A percentile compares a stretch with the other conserved stretches of the same genome.
These are phyloP conservation scores for Penicillium frequentans DNA, from an alignment of 2,329 filamentous ascomycete genomes.

Conservation along the genomic window DNA sequence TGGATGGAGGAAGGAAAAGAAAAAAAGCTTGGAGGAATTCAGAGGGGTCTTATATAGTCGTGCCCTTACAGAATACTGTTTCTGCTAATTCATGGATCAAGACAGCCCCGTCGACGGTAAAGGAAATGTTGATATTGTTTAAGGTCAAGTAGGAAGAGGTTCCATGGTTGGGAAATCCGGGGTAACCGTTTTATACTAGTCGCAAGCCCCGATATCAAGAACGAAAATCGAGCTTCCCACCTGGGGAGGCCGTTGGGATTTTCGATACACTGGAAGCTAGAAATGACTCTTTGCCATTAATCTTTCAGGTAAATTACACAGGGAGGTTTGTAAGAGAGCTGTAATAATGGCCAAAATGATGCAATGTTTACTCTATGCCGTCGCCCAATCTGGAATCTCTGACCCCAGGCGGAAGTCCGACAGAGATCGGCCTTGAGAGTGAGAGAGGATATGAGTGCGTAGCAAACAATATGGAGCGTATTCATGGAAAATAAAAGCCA, in stretches of 20 bases:
- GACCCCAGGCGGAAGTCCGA: not conserved
- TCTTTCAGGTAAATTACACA: not conserved
- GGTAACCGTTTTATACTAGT: not conserved
- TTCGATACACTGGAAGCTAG: no score
- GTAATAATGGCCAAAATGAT: not conserved
- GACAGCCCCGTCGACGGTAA: not conserved
- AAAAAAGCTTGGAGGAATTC: not conserved
- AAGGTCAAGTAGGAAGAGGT: not conserved
- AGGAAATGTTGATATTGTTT: not conserved
- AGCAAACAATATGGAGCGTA: not conserved
- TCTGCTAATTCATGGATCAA: not conserved
- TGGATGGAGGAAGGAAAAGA: not conserved
- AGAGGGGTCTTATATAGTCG: no score
- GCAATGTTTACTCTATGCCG: not conserved
- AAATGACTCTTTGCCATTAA: not conserved
- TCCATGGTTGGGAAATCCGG: not conserved
- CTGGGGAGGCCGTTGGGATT: no score
- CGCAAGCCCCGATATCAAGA: not conserved
- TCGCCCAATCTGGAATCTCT: not conserved
- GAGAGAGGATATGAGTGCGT: not conserved
- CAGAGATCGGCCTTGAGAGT: not conserved
- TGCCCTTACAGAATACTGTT: not conserved
- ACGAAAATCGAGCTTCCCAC: not conserved
- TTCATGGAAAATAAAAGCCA: not conserved
- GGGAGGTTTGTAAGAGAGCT: not conserved